Evolutionary conservation across 345 rosid species (phyloP).

Genomic region (Rubroshorea leprosula): DNA sequence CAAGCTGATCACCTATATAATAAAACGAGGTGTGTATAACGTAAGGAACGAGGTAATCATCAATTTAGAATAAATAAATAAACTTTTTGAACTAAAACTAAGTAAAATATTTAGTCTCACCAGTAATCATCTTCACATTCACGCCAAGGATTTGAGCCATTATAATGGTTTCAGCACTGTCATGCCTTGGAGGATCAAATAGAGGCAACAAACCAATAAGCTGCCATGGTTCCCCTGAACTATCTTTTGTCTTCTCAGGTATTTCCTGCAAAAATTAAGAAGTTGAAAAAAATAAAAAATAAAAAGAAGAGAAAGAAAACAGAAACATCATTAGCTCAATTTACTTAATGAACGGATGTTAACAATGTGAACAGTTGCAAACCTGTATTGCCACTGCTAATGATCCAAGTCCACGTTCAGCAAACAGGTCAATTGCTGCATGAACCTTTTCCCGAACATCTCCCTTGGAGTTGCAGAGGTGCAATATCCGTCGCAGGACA

Average conservation of each 20-base stretch:
- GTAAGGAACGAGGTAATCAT: no score
- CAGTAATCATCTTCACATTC: constrained; percentile 91
- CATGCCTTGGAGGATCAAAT: constrained; percentile 96
- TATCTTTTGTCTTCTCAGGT: constrained; percentile 71
- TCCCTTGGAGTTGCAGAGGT: constrained; percentile 68
- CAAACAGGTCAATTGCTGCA: constrained; percentile 74
- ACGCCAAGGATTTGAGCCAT: constrained; percentile 87
- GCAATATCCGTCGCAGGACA: constrained; percentile 41
- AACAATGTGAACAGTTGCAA: no score
- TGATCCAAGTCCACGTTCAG: constrained; percentile 91
- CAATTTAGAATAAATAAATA: no score
- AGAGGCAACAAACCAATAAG: constrained; percentile 76
- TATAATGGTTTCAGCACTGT: constrained; percentile 91
- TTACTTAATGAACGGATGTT: no score
- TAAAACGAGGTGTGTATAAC: no score
- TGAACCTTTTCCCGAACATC: constrained; percentile 69
- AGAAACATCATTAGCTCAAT: no score
- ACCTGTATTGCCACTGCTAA: constrained; percentile 92
- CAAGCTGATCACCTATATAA: no score
- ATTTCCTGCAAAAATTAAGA: no score
- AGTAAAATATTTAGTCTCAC: constrained; percentile 34
- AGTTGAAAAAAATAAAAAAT: no score
- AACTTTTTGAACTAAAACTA: not conserved
- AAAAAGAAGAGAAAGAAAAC: no score
- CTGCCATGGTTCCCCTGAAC: constrained; percentile 80